Evolutionary conservation across 805 yeast genomes (phyloP).

Genomic region (Wickerhamomyces chaumierensis): DNA sequence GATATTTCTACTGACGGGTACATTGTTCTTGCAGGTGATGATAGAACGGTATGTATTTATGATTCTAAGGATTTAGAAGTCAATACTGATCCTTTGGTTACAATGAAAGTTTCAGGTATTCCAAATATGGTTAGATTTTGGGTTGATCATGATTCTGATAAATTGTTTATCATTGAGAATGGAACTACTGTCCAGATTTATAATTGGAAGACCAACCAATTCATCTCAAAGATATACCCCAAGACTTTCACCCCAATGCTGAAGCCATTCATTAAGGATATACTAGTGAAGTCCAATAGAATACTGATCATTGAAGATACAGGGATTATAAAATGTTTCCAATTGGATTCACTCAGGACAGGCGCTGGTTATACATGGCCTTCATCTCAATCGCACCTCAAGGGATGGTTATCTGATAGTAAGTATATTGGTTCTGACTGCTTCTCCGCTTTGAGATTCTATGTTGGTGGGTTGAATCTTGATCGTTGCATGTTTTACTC

Average conservation of each 20-base stretch:
- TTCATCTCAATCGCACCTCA: conserved; percentile 6
- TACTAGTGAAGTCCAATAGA: conserved; percentile 14
- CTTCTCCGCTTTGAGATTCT: conserved; percentile 3
- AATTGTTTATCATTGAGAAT: conserved; percentile 22
- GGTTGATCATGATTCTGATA: conserved; percentile 21
- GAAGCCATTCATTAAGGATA: conserved; percentile 10
- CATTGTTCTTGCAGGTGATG: conserved; percentile 22
- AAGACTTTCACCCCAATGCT: conserved; percentile 11
- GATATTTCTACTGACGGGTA: conserved; percentile 21
- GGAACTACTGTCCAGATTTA: conserved; percentile 20
- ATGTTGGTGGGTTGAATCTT: conserved; percentile 12
- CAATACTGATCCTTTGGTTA: conserved; percentile 4
- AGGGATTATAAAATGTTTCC: conserved; percentile 24
- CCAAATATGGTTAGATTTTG: conserved; percentile 22
- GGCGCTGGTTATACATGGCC: conserved; percentile 25
- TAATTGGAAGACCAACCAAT: conserved; percentile 22
- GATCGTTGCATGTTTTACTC: conserved; percentile 17
- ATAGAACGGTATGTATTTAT: conserved; percentile 20
- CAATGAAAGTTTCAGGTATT: conserved; percentile 7
- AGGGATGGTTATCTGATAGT: conserved; percentile 13
- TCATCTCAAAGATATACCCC: conserved; percentile 23
- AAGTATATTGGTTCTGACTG: conserved; percentile 5
- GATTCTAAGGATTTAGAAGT: conserved; percentile 9
- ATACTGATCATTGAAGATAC: conserved; percentile 20
- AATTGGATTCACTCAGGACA: conserved; percentile 15